Conservation (phyloP, 2,329 filamentous ascomycete species). For the Trematosphaeria pertusa region DNA sequence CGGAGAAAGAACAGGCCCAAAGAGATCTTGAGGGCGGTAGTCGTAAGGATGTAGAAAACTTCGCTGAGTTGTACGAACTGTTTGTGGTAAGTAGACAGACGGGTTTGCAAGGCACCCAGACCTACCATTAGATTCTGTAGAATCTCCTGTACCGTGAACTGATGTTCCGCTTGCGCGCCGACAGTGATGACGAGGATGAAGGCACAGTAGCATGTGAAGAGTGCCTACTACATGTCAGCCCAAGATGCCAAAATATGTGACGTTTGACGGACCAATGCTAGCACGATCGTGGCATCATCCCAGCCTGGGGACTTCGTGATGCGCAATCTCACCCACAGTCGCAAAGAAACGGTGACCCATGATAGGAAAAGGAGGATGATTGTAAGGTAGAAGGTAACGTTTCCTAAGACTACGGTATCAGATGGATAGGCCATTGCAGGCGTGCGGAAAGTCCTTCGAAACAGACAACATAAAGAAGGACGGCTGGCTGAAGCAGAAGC, state of each 20-base stretch:
- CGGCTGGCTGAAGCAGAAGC: background rate
- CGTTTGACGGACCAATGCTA: constrained; percentile 29
- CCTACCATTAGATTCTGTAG: constrained; percentile 30
- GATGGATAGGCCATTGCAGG: constrained; percentile 6
- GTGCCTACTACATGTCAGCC: constrained; percentile 16
- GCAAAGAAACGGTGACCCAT: constrained; percentile 38
- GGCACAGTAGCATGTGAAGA: constrained; percentile 38
- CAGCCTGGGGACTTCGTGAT: constrained; percentile 44
- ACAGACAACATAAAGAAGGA: constrained; percentile 13
- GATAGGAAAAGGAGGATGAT: constrained; percentile 36
- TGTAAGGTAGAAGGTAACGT: constrained; percentile 24
- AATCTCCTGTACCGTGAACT: constrained; percentile 21
- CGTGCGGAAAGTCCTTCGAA: constrained; percentile 12
- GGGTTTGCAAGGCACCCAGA: background rate
- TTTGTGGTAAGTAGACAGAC: constrained; percentile 6
- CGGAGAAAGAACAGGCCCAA: constrained; percentile 46
- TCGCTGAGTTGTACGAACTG: constrained; percentile 49
- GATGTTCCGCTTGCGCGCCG: constrained; percentile 10
- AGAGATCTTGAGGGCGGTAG: constrained; percentile 55
- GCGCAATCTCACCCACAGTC: constrained; percentile 41
- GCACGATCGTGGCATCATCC: constrained; percentile 42
- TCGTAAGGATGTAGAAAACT: constrained; percentile 60
- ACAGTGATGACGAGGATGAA: constrained; percentile 32
- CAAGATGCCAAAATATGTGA: background rate
- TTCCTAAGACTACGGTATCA: constrained; percentile 29